Base-by-base conservation (phyloP, 192 early-diverging fungal genomes). In the Podila epicladia region DNA sequence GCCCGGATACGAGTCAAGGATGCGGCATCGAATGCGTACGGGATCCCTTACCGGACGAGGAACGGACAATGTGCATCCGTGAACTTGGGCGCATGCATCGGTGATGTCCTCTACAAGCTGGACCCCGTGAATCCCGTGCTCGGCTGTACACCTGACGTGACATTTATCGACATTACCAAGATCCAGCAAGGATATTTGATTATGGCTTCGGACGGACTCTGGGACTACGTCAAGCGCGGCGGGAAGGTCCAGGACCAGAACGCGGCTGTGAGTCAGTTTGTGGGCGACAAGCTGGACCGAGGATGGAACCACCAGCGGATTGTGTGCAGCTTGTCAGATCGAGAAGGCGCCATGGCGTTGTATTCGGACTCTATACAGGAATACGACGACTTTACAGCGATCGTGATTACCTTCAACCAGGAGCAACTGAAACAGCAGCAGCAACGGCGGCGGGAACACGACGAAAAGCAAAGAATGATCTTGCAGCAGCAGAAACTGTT, bases 331-430 rank as follows among this genome's bases (percentile, higher is more conserved):
- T 79, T 89, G 13, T 82, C 85, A 22, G 83, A 89, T 65, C 82
- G 88, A 53, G 88, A 89, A 67, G 67, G 74, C 4, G 82, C 69
- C 9, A 68, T 74, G 20, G 76, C 74, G 2, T 73, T 89, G 24
- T 89, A 88, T 59, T 80, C 85, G 13, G 84, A 84, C 9, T 86
- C 85, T 20, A 80, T 89, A 35, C 86, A 89, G 62, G 88, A 88
- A 59, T 89, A 88, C 67, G 88, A 89, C 67, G 88, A 89, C 70
- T 89, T 87, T 73, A 89, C 88, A 11, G 82, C 86, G 37, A 82
- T 89, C 31, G 72, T 89, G 5, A 75, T 87, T 20, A 64, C 65
- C 3, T 80, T 80, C n/a, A 65, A 60, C n/a, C 37, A 68, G 20
- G 60, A 69, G n/a, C 77, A 80, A n/a, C 28, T 80, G 15, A 28